These are phyloP conservation scores for Apostasia shenzhenica DNA, from an alignment of 106 monocot species.

Conservation along the genomic window DNA sequence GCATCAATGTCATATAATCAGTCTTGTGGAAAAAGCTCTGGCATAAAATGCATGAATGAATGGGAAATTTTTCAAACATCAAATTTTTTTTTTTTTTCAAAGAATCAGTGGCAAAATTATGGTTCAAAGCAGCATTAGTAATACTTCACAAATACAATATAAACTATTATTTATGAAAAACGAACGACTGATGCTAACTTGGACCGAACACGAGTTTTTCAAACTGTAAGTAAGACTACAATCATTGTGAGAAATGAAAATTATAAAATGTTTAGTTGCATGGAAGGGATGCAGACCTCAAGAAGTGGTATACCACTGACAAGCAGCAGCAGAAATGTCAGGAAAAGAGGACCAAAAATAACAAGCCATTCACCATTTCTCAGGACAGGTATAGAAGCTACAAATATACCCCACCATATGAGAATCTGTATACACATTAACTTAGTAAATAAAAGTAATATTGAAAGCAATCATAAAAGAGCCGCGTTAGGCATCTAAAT, in stretches of 20 bases:
- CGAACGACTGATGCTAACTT: no score
- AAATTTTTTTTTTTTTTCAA: no score
- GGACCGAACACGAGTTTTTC: no score
- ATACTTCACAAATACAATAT: no score
- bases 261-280: no score
- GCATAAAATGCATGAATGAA: neutral
- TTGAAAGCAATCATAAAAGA: neutral
- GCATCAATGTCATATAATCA: neutral
- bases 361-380: slow-evolving; percentile 79
- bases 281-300: slow-evolving; percentile 75
- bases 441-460: neutral
- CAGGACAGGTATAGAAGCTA: slow-evolving; percentile 87
- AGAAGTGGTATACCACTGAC: slow-evolving; percentile 92
- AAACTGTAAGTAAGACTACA: no score
- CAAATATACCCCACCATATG: slow-evolving; percentile 98
- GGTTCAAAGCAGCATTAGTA: no score
- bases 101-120: no score
- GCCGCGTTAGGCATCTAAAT: neutral
- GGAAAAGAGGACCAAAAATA: slow-evolving; percentile 63
- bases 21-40: neutral
- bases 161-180: no score
- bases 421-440: slow-evolving; percentile 43
- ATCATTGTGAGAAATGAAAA: no score
- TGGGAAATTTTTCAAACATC: no score
- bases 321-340: slow-evolving; percentile 82